Conservation (phyloP, 1,284 basidiomycete genomes). For the Phaffia rhodozyma region DNA sequence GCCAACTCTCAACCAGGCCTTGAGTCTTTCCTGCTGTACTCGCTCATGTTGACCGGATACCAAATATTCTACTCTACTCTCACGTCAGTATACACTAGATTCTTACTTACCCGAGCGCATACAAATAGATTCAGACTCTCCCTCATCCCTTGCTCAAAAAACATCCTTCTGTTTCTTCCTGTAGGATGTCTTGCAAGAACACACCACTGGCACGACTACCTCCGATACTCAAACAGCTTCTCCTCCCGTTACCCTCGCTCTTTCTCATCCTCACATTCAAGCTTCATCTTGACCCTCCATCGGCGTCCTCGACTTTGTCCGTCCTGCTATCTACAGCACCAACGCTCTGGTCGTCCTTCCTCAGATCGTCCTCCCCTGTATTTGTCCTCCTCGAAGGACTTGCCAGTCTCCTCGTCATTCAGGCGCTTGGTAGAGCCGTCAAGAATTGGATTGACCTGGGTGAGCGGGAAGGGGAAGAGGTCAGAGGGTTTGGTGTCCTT, state of each 20-base stretch:
- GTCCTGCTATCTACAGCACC: slow-evolving; percentile 33
- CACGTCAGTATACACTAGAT: slow-evolving; percentile 7
- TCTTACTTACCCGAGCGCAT: neutral
- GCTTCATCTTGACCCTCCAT: slow-evolving; percentile 17
- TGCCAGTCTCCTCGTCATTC: slow-evolving; percentile 32
- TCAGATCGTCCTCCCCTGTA: slow-evolving; percentile 34
- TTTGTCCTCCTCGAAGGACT: slow-evolving; percentile 35
- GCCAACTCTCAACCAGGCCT: slow-evolving; percentile 25
- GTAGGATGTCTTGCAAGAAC: slow-evolving; percentile 30
- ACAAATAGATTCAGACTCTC: neutral
- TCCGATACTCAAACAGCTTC: slow-evolving; percentile 25
- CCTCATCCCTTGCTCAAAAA: neutral
- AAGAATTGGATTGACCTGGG: slow-evolving; percentile 38
- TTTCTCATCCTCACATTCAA: slow-evolving; percentile 27
- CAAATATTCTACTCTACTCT: slow-evolving; percentile 34
- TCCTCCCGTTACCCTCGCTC: slow-evolving; percentile 14
- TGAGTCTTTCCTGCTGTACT: slow-evolving; percentile 36
- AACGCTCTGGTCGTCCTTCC: slow-evolving; percentile 30
- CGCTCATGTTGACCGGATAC: slow-evolving; percentile 33
- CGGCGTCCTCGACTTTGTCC: neutral
- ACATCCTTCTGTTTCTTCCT: neutral
- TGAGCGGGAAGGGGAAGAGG: slow-evolving; percentile 30
- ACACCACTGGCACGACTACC: slow-evolving; percentile 32
- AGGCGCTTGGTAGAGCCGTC: slow-evolving; percentile 33
- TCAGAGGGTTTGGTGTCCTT: slow-evolving; percentile 32